Percentiles rank a stretch among this genome's conserved stretches.
phyloP scores from a whole-genome alignment of 2,329 filamentous ascomycete species.

The Penicillium palitans region DNA sequence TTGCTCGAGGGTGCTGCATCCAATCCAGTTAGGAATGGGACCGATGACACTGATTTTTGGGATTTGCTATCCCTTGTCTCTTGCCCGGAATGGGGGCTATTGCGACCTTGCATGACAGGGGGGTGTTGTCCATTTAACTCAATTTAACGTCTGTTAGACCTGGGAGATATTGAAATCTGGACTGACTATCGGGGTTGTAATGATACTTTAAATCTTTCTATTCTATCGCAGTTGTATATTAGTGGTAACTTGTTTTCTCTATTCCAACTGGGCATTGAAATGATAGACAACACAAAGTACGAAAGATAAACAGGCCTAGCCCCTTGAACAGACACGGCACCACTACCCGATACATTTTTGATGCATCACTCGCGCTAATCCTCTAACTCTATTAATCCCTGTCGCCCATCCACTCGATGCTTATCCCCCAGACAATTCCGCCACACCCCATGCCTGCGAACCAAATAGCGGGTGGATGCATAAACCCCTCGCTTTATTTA shows the following conservation, averaged over 20 bases:
- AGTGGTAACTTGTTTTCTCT: not conserved
- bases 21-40: constrained; percentile 5
- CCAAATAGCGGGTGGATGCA: constrained; percentile 6
- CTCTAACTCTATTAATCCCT: not conserved
- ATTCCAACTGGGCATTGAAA: not conserved
- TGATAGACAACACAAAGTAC: not conserved
- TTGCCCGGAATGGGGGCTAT: constrained; percentile 17
- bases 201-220: not conserved
- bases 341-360: constrained; percentile 3
- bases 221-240: no score
- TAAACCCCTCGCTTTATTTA: constrained; percentile 5
- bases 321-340: not conserved
- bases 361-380: not conserved
- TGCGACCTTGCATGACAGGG: constrained; percentile 26
- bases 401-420: constrained; percentile 2
- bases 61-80: constrained; percentile 20
- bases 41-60: constrained; percentile 4
- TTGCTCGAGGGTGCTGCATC: not conserved
- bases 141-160: not conserved
- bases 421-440: constrained; percentile 9
- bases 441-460: not conserved
- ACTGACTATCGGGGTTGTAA: not conserved
- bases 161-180: not conserved
- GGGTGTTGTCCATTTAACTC: constrained; percentile 5
- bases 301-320: not conserved